Conservation (phyloP, 805 yeast genomes). For the Pichia pseudocactophila region DNA sequence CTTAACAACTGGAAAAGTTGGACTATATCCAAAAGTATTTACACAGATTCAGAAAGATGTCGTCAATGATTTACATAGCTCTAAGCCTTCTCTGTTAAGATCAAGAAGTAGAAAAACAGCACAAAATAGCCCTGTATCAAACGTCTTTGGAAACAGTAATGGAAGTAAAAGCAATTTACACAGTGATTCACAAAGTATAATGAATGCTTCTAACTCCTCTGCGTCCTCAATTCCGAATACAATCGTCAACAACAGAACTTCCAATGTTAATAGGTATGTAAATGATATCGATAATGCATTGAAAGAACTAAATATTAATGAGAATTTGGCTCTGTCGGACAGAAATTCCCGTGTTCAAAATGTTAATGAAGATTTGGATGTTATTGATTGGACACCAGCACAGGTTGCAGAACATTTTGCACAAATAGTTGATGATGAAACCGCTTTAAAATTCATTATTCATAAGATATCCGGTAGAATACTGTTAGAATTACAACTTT, state of each 20-base stretch:
- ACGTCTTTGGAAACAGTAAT: too few relatives aligned
- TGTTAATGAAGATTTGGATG: conserved; percentile 27
- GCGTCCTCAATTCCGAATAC: background rate
- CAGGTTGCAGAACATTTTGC: conserved; percentile 78
- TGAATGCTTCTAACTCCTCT: background rate
- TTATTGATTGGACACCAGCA: conserved; percentile 69
- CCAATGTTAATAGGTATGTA: conserved; percentile 35
- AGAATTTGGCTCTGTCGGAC: background rate
- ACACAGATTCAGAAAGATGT: conserved; percentile 34
- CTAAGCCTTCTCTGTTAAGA: conserved; percentile 36
- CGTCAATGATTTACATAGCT: conserved; percentile 5
- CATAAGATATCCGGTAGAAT: conserved; percentile 89
- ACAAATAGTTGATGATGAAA: conserved; percentile 53
- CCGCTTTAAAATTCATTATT: conserved; percentile 72
- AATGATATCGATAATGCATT: conserved; percentile 68
- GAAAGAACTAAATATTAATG: conserved; percentile 41
- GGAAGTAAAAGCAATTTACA: background rate
- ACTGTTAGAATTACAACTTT: conserved; percentile 73
- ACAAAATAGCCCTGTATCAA: conserved; percentile 18
- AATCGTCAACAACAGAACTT: background rate
- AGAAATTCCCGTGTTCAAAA: too few relatives aligned
- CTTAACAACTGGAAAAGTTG: conserved; percentile 61
- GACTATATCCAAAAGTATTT: conserved; percentile 85
- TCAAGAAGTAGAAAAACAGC: conserved; percentile 51
- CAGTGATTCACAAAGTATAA: background rate